A percentile compares a stretch with the other conserved stretches of the same genome.
phyloP scores from a whole-genome alignment of 176 grass and related monocot genomes.

The Neostapfia colusana region DNA sequence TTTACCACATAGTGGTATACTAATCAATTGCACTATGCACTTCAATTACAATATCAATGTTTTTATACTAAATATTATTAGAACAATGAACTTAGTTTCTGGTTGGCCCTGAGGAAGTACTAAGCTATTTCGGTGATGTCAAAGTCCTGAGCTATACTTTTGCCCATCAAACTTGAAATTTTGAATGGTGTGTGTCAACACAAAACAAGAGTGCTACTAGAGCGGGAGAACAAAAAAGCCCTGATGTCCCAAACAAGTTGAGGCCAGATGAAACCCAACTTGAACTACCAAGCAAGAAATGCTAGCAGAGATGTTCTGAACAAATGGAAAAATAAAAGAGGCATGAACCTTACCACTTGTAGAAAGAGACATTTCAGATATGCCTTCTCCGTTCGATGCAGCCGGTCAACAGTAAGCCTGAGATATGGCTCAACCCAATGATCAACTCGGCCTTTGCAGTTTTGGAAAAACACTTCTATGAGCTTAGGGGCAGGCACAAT shows the following conservation, averaged over 20 bases:
- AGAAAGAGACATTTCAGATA: conserved; percentile 77
- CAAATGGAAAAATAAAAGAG: background rate
- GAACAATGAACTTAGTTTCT: background rate
- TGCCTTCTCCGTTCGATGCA: conserved; percentile 56
- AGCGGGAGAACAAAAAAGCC: background rate
- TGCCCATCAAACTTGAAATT: background rate
- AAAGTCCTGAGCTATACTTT: no score
- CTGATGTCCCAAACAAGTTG: background rate
- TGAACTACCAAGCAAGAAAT: background rate
- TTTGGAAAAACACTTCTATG: conserved; percentile 91
- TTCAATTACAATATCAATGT: background rate
- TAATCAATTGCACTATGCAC: background rate
- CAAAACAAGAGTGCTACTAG: background rate
- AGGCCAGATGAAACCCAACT: background rate
- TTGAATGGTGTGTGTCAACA: background rate
- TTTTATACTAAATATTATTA: background rate
- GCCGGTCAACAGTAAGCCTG: conserved; percentile 63
- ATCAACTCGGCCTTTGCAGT: conserved; percentile 90
- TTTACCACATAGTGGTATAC: background rate
- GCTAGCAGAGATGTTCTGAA: background rate
- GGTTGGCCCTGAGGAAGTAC: background rate
- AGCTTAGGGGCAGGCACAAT: conserved; percentile 81
- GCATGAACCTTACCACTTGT: conserved; percentile 63
- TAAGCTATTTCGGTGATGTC: background rate
- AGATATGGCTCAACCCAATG: conserved; percentile 93